Evolutionary conservation across 176 grass and related monocot species (phyloP), one percentile per base, ranked within the genome.

Genomic region (Phoenix roebelenii): DNA sequence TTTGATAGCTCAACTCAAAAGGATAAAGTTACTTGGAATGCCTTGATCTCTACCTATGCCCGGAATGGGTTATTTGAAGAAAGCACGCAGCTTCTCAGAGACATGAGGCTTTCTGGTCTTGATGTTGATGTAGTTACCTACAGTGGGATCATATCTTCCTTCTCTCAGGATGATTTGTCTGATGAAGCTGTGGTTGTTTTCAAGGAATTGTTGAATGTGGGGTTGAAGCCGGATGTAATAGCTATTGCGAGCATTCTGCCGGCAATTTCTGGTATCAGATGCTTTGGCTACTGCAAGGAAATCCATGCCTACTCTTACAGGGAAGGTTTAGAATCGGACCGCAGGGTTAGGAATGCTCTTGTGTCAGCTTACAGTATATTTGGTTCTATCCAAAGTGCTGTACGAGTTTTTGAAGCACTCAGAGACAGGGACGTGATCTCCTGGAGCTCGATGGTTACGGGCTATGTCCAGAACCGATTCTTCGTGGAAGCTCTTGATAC

Each of bases 101-200:
- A 63, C 7, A 73, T 73, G 70, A 73, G 54, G 51, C 18, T 24
- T 54, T 55, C 50, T 15, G 26, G 59, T 44, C 63, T 52, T 18
- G 59, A 73, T 15, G 49, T 55, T 55, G 59, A 56, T 23, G 70
- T 73, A 2, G 30, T 73, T 5, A 73, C 59, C n/a, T 73, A 73
- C 24, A 73, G 70, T 35, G 70, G 70, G 49, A 63, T 73, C 25
- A 26, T 73, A 63, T 73, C 70, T n/a, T 63, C 70, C 50, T 73
- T 62, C 15, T 63, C 70, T 55, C 70, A 73, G 50, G 63, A 55
- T 23, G 51, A 55, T 63, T 19, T 55, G 18, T 73, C 18, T 15
- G 4, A 44, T 49, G 24, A 54, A 44, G 70, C 70, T 25, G 15
- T 73, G 25, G 25, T 15, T 23, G 18, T 73, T 19, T 73, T 73